phyloP scores from a whole-genome alignment of 2,329 filamentous ascomycete species.

The Xylaria sp. region DNA sequence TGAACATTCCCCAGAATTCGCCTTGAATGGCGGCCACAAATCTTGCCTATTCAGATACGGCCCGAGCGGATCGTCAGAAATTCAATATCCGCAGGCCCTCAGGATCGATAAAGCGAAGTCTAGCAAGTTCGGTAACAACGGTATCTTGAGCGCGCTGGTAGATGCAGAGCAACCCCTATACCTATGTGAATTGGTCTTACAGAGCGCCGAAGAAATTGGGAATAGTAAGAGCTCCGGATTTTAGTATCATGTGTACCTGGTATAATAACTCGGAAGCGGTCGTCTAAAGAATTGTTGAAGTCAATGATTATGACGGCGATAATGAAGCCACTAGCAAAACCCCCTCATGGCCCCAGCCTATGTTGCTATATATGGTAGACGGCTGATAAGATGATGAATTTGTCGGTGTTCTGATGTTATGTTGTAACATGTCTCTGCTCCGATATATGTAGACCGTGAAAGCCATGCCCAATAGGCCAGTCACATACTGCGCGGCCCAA shows the following conservation, averaged over 20 bases:
- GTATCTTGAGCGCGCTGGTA: not conserved
- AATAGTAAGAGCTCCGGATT: not conserved
- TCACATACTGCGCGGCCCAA: constrained; percentile 71
- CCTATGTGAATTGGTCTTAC: constrained; percentile 1
- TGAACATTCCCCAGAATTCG: not conserved
- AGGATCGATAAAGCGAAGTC: constrained; percentile 1
- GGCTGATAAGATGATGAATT: not conserved
- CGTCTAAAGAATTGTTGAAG: not conserved
- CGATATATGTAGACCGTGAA: constrained; percentile 67
- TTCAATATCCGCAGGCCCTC: not conserved
- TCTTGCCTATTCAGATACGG: not conserved
- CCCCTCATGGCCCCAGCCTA: no score
- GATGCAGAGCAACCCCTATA: not conserved
- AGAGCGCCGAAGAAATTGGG: not conserved
- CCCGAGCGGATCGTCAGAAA: not conserved
- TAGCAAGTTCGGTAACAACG: not conserved
- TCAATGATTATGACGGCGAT: no score
- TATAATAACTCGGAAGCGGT: not conserved
- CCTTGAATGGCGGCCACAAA: constrained; percentile 1
- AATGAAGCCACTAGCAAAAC: no score
- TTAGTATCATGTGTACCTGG: not conserved
- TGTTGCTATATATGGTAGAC: not conserved
- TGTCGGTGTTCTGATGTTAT: not conserved
- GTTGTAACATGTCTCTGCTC: not conserved
- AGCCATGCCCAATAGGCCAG: constrained; percentile 70